Conservation (phyloP, 208 protist genomes). For the Crithidia fasciculata region DNA sequence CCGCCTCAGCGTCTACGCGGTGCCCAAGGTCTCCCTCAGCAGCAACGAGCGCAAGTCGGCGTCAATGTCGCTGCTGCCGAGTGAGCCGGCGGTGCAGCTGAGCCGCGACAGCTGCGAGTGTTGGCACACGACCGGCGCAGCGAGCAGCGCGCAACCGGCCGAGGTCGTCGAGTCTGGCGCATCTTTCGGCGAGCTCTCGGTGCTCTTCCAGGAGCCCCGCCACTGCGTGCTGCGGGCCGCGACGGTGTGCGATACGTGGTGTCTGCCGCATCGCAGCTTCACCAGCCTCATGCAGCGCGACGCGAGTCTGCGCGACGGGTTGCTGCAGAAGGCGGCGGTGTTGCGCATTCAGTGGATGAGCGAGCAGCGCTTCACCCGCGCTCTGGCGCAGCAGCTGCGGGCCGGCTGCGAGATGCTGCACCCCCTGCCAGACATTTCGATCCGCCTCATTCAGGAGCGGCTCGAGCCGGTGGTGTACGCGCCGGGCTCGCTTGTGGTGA, state of each 20-base stretch:
- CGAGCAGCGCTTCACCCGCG: slow-evolving; percentile 76
- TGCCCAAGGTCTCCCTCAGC: slow-evolving; percentile 8
- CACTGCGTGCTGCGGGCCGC: slow-evolving; percentile 66
- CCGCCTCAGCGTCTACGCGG: slow-evolving; percentile 57
- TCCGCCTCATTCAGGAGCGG: slow-evolving; percentile 85
- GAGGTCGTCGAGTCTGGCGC: slow-evolving; percentile 58
- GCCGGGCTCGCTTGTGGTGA: slow-evolving; percentile 72
- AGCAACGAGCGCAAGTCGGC: not conserved
- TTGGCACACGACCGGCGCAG: slow-evolving; percentile 1
- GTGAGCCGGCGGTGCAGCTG: not conserved
- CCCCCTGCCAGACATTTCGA: slow-evolving; percentile 56
- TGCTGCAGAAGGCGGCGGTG: slow-evolving; percentile 80
- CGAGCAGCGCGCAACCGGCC: not conserved
- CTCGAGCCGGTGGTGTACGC: slow-evolving; percentile 84
- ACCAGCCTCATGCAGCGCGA: slow-evolving; percentile 66
- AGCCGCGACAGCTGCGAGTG: slow-evolving; percentile 21
- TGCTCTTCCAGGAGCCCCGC: slow-evolving; percentile 85
- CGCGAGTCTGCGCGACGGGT: slow-evolving; percentile 55
- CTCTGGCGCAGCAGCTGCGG: slow-evolving; percentile 72
- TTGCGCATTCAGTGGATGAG: slow-evolving; percentile 85
- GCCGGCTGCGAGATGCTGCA: slow-evolving; percentile 66
- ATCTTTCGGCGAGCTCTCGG: slow-evolving; percentile 86
- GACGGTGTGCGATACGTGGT: slow-evolving; percentile 85
- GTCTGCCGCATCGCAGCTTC: slow-evolving; percentile 72
- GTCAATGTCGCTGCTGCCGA: not conserved